Conservation (phyloP, 805 yeast species). For the Metschnikowia colocasiae region DNA sequence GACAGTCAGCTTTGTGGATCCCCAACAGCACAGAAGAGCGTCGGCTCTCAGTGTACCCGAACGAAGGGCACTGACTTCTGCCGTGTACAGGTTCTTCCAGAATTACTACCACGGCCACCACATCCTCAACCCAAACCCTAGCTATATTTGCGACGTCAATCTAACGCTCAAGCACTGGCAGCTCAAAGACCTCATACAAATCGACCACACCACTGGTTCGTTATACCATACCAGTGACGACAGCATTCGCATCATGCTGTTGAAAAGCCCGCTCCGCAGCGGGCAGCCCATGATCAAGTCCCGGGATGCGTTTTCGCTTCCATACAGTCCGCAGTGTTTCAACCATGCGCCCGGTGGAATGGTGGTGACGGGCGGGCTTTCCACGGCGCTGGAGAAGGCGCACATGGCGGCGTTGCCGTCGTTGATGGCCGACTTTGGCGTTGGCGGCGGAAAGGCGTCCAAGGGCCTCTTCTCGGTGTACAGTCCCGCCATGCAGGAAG, state of each 20-base stretch:
- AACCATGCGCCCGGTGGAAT: conserved; percentile 49
- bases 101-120: conserved; percentile 40
- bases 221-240: conserved; percentile 60
- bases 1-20: conserved; percentile 1
- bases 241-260: conserved; percentile 32
- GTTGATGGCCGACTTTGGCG: conserved; percentile 14
- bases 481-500: conserved; percentile 46
- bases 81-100: conserved; percentile 34
- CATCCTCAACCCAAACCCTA: conserved; percentile 35
- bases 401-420: conserved; percentile 24
- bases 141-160: conserved; percentile 29
- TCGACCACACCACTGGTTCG: conserved; percentile 39
- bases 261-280: conserved; percentile 1
- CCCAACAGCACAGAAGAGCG: conserved; percentile 1
- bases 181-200: conserved; percentile 66
- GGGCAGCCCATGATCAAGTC: conserved; percentile 6
- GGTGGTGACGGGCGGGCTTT: conserved; percentile 46
- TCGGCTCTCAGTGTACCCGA: conserved; percentile 2
- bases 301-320: conserved; percentile 29
- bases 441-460: conserved; percentile 28
- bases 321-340: conserved; percentile 69
- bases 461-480: conserved; percentile 65
- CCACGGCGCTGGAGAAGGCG: conserved; percentile 37
- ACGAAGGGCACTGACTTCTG: conserved; percentile 5
- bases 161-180: conserved; percentile 66